Percentiles rank a stretch among this genome's conserved stretches.
Evolutionary conservation across 805 yeast genomes (phyloP).

Genomic region (Saccharomycopsis fermentans): DNA sequence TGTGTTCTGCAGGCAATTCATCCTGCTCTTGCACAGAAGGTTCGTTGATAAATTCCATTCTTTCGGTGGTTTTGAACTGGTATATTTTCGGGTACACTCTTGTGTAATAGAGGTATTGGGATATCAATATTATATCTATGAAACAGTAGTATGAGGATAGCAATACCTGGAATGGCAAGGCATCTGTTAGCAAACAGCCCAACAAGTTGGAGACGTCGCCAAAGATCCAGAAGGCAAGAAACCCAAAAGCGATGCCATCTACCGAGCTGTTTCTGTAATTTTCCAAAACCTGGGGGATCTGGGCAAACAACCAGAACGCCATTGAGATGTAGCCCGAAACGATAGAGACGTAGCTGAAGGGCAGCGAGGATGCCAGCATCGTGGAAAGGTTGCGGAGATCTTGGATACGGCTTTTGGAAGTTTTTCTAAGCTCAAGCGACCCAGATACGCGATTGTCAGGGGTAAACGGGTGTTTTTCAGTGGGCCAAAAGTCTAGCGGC

Average conservation of each 20-base stretch:
- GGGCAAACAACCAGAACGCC: constrained; percentile 29
- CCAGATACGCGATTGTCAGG: too few species aligned
- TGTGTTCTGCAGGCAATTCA: constrained; percentile 15
- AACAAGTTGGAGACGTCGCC: constrained; percentile 34
- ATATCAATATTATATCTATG: constrained; percentile 57
- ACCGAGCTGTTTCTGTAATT: constrained; percentile 27
- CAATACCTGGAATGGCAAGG: constrained; percentile 66
- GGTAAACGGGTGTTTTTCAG: too few species aligned
- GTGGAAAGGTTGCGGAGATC: too few species aligned
- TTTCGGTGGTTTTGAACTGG: neutral
- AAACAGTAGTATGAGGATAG: constrained; percentile 64
- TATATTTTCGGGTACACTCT: constrained; percentile 29
- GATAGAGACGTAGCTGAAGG: constrained; percentile 2
- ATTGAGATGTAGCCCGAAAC: constrained; percentile 27
- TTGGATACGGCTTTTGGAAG: too few species aligned
- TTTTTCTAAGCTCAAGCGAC: too few species aligned
- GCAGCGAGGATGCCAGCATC: neutral
- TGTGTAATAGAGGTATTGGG: constrained; percentile 65
- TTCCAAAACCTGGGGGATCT: constrained; percentile 29
- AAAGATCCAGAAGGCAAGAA: constrained; percentile 27
- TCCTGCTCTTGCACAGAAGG: neutral
- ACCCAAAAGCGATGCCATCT: constrained; percentile 27
- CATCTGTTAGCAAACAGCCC: constrained; percentile 72
- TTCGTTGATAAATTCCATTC: constrained; percentile 17
- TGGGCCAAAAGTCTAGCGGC: too few species aligned